These are phyloP conservation scores for Colletotrichum costaricense DNA, from an alignment of 2,329 filamentous ascomycete species.

Conservation along the genomic window DNA sequence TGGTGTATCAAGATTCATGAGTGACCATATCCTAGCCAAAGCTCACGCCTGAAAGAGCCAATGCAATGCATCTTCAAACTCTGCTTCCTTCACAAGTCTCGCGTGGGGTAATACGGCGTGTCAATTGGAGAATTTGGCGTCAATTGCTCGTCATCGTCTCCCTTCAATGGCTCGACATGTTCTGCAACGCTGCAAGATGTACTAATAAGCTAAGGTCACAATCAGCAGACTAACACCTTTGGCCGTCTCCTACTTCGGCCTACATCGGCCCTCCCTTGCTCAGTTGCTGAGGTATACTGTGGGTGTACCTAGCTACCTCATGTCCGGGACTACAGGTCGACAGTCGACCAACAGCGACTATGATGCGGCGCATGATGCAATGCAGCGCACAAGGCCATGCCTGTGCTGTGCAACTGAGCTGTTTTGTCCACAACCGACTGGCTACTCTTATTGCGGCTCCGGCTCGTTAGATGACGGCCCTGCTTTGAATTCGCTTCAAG, in stretches of 20 bases:
- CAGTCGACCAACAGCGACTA: conserved; percentile 13
- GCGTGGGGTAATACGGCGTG: not conserved
- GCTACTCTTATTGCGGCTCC: not conserved
- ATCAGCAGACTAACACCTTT: not conserved
- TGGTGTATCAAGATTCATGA: not conserved
- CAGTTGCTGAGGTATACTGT: conserved; percentile 3
- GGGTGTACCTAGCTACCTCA: not conserved
- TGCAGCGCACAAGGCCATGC: conserved; percentile 28
- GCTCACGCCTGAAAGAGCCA: conserved; percentile 26
- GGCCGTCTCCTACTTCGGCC: conserved; percentile 15
- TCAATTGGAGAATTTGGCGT: not conserved
- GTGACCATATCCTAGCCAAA: conserved; percentile 18
- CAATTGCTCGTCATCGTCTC: conserved; percentile 4
- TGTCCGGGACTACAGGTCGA: not conserved
- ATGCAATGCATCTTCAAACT: conserved; percentile 15
- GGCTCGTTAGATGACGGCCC: not conserved
- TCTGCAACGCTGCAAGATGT: not conserved
- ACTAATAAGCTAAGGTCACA: not conserved
- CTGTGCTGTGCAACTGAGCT: conserved; percentile 9
- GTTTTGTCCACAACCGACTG: not conserved
- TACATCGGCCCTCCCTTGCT: conserved; percentile 14
- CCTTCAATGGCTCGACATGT: conserved; percentile 2
- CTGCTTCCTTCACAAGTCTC: not conserved
- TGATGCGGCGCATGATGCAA: conserved; percentile 32
- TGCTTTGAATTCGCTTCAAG: conserved; percentile 1